phyloP scores from a whole-genome alignment of 192 early-diverging fungal species.

The Radiomyces spectabilis region DNA sequence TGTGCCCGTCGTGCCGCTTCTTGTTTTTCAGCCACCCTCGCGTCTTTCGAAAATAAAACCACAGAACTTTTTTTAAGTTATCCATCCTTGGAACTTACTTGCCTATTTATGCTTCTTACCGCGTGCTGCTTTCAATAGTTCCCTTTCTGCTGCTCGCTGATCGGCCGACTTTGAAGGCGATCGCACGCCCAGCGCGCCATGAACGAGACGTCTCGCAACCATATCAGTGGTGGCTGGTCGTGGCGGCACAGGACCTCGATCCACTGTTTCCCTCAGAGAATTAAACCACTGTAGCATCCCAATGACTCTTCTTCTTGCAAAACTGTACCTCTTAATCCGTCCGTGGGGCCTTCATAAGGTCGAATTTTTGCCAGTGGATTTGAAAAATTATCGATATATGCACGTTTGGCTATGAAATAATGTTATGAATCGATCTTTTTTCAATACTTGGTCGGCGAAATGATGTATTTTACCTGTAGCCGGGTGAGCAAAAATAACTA shows the following conservation, averaged over 20 bases:
- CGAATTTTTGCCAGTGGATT: constrained; percentile 46
- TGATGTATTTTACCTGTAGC: constrained; percentile 47
- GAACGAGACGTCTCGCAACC: constrained; percentile 67
- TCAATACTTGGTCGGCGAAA: too few relatives aligned
- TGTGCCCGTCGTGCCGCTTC: too few relatives aligned
- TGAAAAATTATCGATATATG: constrained; percentile 43
- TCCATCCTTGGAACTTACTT: too few relatives aligned
- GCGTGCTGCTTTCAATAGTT: constrained; percentile 34
- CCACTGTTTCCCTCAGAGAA: too few relatives aligned
- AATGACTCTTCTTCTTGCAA: too few relatives aligned
- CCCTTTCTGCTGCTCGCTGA: constrained; percentile 38
- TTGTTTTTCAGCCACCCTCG: too few relatives aligned
- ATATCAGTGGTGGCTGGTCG: constrained; percentile 55
- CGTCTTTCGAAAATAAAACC: too few relatives aligned
- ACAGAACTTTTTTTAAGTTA: too few relatives aligned
- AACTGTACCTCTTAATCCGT: constrained; percentile 17
- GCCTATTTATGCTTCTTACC: constrained; percentile 21
- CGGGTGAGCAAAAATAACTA: constrained; percentile 59
- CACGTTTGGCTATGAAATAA: constrained; percentile 32
- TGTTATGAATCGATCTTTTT: too few relatives aligned
- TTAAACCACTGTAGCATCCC: too few relatives aligned
- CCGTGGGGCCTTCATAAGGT: constrained; percentile 49
- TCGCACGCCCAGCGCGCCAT: constrained; percentile 65
- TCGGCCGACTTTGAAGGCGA: constrained; percentile 36
- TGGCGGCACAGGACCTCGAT: constrained; percentile 17